Evolutionary conservation across 2,329 filamentous ascomycete species (phyloP), one percentile per base, ranked within the genome.

Genomic region (Paraphaeosphaeria sporulosa): DNA sequence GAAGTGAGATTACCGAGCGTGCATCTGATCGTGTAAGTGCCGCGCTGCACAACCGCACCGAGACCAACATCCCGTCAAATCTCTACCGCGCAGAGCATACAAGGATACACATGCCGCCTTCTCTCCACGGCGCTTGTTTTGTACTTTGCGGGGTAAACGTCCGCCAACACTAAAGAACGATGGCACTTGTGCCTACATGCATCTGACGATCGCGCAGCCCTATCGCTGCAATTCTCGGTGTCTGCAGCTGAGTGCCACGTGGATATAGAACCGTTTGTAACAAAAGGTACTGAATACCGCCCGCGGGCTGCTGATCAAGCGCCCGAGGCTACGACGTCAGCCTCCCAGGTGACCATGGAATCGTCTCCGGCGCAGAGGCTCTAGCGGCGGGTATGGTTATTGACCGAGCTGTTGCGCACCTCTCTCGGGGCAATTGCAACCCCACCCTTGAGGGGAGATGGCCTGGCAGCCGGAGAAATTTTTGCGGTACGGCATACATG

Each of bases 91-190:
- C 56, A 58, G 6, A 53, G 32, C 15, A 36, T 34, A 44, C 49
- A 44, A 38, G 55, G 55, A 53, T 58, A 17, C 38, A 42, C 30
- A 30, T 17, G 25, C 25, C 6, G 25, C 25, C 25, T 4, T 27
- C 25, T 27, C 25, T 27, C 25, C 25, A n/a, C n/a, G n/a, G n/a
- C n/a, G n/a, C n/a, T n/a, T n/a, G n/a, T n/a, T n/a, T n/a, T n/a
- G n/a, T n/a, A n/a, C n/a, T 36, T 25, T 55, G 52, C 52, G 52
- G 52, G 52, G 38, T 46, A n/a, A 5, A 47, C 19, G 52, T 12
- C 42, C 27, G 40, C 34, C 25, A 3, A 34, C 36, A 42, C 38
- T 42, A 52, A 25, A 7, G 21, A 10, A 25, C 38, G 38, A 15
- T 21, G 10, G 49, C 34, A 30, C 40, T 38, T 9, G 25, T 3